Conservation (phyloP, 345 rosid genomes). For the Leavenworthia alabamica region DNA sequence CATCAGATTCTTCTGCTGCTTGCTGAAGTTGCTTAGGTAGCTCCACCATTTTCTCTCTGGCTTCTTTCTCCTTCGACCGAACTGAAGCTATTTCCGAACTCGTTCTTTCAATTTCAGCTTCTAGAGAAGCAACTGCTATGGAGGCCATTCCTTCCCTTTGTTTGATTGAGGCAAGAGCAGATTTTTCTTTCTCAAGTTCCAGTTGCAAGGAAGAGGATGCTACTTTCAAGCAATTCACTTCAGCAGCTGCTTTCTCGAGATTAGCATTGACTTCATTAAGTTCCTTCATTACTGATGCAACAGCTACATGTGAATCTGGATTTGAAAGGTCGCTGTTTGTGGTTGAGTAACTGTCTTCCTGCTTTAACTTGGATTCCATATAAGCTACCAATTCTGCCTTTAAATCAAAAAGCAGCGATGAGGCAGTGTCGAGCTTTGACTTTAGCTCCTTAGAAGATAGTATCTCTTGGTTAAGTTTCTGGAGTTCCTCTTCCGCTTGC, state of each 20-base stretch:
- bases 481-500: constrained; percentile 82
- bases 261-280: constrained; percentile 68
- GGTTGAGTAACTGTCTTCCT: constrained; percentile 26
- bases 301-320: constrained; percentile 47
- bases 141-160: constrained; percentile 92
- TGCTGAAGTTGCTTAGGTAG: constrained; percentile 69
- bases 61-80: constrained; percentile 67
- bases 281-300: constrained; percentile 69
- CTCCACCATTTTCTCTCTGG: constrained; percentile 52
- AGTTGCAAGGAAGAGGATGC: constrained; percentile 55
- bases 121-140: constrained; percentile 62
- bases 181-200: constrained; percentile 63
- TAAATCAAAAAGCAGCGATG: constrained; percentile 64
- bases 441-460: constrained; percentile 65
- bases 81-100: constrained; percentile 48
- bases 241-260: constrained; percentile 61
- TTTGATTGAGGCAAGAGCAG: constrained; percentile 49
- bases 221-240: constrained; percentile 61
- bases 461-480: constrained; percentile 58
- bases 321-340: constrained; percentile 22
- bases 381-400: constrained; percentile 77
- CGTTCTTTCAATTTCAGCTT: constrained; percentile 65
- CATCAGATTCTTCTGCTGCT: constrained; percentile 73
- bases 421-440: constrained; percentile 60
- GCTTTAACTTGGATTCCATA: constrained; percentile 62